Conservation (phyloP, 768 basidiomycete species). For the Boletus insuetus region DNA sequence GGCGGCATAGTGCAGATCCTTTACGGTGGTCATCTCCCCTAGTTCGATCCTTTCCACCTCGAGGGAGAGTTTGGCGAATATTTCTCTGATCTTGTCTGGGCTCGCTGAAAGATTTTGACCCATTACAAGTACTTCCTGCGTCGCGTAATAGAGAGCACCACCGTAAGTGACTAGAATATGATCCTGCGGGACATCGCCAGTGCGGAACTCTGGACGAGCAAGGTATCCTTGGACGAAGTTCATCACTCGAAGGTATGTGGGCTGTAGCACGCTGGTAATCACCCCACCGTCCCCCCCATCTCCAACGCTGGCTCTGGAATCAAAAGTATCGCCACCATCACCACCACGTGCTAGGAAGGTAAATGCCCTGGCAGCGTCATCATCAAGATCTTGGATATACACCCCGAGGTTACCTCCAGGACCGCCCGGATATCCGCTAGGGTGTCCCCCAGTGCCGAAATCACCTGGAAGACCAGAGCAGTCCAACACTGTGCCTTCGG, state of each 20-base stretch:
- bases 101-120: too few relatives aligned
- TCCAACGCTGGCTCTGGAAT: neutral
- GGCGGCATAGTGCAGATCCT: too few relatives aligned
- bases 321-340: neutral
- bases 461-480: neutral
- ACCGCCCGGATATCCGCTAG: neutral
- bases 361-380: neutral
- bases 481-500: neutral
- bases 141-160: too few relatives aligned
- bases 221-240: neutral
- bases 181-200: neutral
- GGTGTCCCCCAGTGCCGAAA: neutral
- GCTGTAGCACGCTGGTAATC: neutral
- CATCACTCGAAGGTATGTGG: neutral
- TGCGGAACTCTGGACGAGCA: neutral
- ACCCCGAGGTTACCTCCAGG: neutral
- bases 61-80: too few relatives aligned
- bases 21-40: too few relatives aligned
- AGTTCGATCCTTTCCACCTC: too few relatives aligned
- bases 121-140: too few relatives aligned
- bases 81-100: too few relatives aligned
- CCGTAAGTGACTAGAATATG: neutral
- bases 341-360: neutral
- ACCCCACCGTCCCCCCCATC: neutral
- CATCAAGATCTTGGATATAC: neutral